Base-by-base conservation (phyloP, 2,329 filamentous ascomycete species). In the Colletotrichum zoysiae region DNA sequence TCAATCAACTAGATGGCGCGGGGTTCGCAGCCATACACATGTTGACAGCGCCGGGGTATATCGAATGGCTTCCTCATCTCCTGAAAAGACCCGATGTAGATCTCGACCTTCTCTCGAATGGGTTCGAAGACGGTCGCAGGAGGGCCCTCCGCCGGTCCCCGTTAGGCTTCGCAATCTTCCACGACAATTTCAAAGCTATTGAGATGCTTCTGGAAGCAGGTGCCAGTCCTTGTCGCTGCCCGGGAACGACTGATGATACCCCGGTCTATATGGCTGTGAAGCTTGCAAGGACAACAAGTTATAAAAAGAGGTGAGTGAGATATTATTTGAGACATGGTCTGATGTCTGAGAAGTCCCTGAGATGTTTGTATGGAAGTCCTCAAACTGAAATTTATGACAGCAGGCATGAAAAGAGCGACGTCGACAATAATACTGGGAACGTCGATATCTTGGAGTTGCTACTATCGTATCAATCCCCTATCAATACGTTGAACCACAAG, bases 181-280 rank as follows among this genome's bases (percentile, higher is more conserved):
- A 73, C 1, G 64, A 73, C 5, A 69, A 68, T n/a, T 70, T 70
- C 33, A 59, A 66, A 16, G 71, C 76, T 4, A 67, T 74, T 7
- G 50, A 73, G 20, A 12, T 77, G 18, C 71, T 78, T 6, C 59
- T 78, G 2, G 48, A 67, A 20, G 63, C 75, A 11, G 77, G 77
- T 0, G 76, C 76, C n/a, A 75, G 74, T 11, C 73, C 77, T 5
- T 44, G 57, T 6, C 63, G 65, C 18, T 56, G 63, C 8, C 61
- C 72, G 7, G 57, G 50, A 2, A 18, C 65, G 6, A 50, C 42
- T 1, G 56, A 69, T 8, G 33, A 46, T 2, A 44, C 65, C 11
- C 72, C 70, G 7, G 61, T 74, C 2, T 63, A 65, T 20, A 51
- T 58, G 5, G 72, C 70, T 2, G 65, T 73, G 18, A 48, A 44